A percentile compares a stretch with the other conserved stretches of the same genome.
Evolutionary conservation across 2,329 filamentous ascomycete species (phyloP).

Genomic region (Purpureocillium takamizusanense): DNA sequence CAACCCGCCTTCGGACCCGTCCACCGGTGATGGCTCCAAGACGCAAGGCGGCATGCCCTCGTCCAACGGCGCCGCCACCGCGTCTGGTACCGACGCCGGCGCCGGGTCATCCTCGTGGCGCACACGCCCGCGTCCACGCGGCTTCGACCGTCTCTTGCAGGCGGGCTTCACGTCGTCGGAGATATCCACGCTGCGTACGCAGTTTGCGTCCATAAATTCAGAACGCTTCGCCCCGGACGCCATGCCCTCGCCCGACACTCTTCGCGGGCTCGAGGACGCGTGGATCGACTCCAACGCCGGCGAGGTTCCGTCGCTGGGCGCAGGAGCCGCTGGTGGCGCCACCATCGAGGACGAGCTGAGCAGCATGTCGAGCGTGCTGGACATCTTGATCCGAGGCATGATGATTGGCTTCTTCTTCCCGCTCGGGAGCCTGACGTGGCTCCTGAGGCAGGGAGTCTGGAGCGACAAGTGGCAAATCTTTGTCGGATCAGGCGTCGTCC

Average conservation of each 20-base stretch:
- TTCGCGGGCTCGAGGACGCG: slow-evolving; percentile 74
- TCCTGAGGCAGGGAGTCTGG: slow-evolving; percentile 80
- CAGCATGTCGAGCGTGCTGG: slow-evolving; percentile 49
- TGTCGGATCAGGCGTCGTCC: slow-evolving; percentile 72
- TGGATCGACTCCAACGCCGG: slow-evolving; percentile 71
- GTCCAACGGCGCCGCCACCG: slow-evolving; percentile 16
- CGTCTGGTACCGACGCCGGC: slow-evolving; percentile 30
- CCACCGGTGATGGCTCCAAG: slow-evolving; percentile 33
- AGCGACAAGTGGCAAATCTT: slow-evolving; percentile 76
- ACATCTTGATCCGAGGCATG: slow-evolving; percentile 82
- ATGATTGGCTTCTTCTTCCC: slow-evolving; percentile 94
- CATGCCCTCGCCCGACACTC: slow-evolving; percentile 69
- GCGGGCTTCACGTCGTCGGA: slow-evolving; percentile 78
- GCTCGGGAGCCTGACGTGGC: slow-evolving; percentile 74
- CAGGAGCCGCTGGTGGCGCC: slow-evolving; percentile 9
- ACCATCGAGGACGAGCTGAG: slow-evolving; percentile 37
- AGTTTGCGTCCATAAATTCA: slow-evolving; percentile 80
- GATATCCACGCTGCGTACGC: slow-evolving; percentile 73
- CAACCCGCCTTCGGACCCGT: slow-evolving; percentile 24
- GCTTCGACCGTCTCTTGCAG: slow-evolving; percentile 78
- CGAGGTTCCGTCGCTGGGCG: slow-evolving; percentile 24
- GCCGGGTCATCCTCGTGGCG: slow-evolving; percentile 21
- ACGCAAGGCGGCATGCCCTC: no score
- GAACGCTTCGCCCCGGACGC: slow-evolving; percentile 79
- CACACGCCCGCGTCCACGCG: slow-evolving; percentile 39